Evolutionary conservation across 352 stramenopile species (phyloP), one percentile per base, ranked within the genome.

Genomic region (Pythium dissotocum): DNA sequence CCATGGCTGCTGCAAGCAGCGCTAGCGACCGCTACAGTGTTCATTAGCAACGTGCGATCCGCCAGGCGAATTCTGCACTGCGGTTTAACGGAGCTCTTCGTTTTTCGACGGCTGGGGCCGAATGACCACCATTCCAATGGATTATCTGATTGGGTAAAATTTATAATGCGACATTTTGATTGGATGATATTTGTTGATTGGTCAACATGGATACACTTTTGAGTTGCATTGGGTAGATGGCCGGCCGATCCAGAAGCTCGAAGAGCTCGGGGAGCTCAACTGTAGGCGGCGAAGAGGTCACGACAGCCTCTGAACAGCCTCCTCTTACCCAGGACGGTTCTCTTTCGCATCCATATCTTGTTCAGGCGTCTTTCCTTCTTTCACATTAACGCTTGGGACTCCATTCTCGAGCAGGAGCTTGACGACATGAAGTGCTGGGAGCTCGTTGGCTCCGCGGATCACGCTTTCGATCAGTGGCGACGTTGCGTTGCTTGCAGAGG

Each of bases 1-100:
- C 80, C 55, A 54, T 62, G 53, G 63, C 28, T 21, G 42, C 38
- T 42, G 51, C 32, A 36, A 6, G 28, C 13, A 4, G 36, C 2
- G 46, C 46, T 53, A 5, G 46, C 7, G 46, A 14, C 18, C n/a
- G 7, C 46, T 18, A 10, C 30, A 6, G 16, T 14, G 46, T 6
- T 30, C 46, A 53, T 53, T 1, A n/a, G 18, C 7, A 53, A 53
- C n/a, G 21, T 9, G 18, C 10, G n/a, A 32, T 5, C 6, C 14
- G 12, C 14, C 14, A 51, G 3, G 8, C 42, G 46, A 53, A 53
- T 53, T 30, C 46, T n/a, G 46, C 46, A 30, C 30, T 32, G 46
- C 5, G 10, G 13, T 32, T 14, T 32, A 16, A 24, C 21, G 40
- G 44, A 52, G 44, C 44, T 52, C 44, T 30, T 52, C 44, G 16